phyloP scores from a whole-genome alignment of 2,329 filamentous ascomycete genomes.

The Sphaceloma murrayae region DNA sequence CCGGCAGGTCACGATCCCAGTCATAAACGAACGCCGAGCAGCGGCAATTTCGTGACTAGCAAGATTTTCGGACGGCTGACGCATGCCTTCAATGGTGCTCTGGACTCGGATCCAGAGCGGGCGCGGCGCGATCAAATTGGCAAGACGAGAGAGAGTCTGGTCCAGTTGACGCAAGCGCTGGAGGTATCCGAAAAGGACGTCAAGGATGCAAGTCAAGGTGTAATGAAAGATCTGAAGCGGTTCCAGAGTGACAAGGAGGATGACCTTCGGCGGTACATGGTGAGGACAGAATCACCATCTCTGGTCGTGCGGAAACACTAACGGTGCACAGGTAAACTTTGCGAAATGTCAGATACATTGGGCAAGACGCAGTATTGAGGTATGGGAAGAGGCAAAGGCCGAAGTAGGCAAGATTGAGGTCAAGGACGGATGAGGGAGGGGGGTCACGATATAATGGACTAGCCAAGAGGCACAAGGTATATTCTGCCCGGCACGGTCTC shows the following conservation, averaged over 20 bases:
- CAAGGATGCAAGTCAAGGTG: conserved; percentile 79
- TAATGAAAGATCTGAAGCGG: conserved; percentile 78
- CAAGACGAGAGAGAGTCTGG: conserved; percentile 83
- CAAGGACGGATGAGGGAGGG: conserved; percentile 18
- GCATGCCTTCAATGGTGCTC: conserved; percentile 91
- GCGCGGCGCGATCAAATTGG: conserved; percentile 88
- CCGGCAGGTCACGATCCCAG: conserved; percentile 37
- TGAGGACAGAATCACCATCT: conserved; percentile 43
- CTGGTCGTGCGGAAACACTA: neutral
- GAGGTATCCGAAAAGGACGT: conserved; percentile 84
- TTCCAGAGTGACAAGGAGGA: conserved; percentile 96
- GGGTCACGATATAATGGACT: no score
- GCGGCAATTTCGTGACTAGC: conserved; percentile 75
- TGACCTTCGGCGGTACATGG: conserved; percentile 90
- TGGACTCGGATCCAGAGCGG: conserved; percentile 89
- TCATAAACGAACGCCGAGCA: conserved; percentile 73
- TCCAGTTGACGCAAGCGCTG: conserved; percentile 80
- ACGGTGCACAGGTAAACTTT: conserved; percentile 62
- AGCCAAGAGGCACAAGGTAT: no score
- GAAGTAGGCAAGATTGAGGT: conserved; percentile 80
- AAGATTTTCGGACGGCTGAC: conserved; percentile 91
- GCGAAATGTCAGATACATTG: conserved; percentile 89
- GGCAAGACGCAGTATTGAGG: conserved; percentile 82
- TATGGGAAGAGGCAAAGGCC: conserved; percentile 81
- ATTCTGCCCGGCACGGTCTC: no score